Evolutionary conservation across 2,329 filamentous ascomycete genomes (phyloP), one percentile per base, ranked within the genome.

Genomic region (Exophiala alcalophila): DNA sequence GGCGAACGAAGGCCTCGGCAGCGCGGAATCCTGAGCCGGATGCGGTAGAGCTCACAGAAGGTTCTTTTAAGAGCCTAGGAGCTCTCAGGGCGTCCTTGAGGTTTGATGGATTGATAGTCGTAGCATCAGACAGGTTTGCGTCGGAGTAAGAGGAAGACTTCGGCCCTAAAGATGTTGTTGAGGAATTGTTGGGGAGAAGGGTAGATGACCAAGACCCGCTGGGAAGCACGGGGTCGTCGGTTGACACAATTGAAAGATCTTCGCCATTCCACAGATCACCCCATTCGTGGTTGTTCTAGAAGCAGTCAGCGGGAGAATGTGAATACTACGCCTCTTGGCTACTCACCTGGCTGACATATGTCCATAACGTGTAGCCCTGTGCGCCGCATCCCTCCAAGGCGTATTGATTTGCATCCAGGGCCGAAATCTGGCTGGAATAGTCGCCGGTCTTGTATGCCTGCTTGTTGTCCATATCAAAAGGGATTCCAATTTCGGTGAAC

Each of bases 211-310:
- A 21, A 58, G 54, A n/a, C 65, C 60, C 33, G 62, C 36, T 27
- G 39, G 58, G 14, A 70, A 73, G 64, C 34, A 75, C 68, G 21
- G 80, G 82, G 63, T 98, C 94, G 60, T 98, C 90, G 4, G 79
- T 57, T 0, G 88, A 96, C 61, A 81, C 84, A 40, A 98, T 92
- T 4, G 90, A 96, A 23, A 98, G 68, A 62, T 98, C 92, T 64
- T 98, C 92, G 32, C 92, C 92, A 55, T 98, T 98, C 92, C 92
- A 98, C 53, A 88, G 81, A 58, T 98, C 92, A 40, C 92, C 92
- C 67, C 86, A 83, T 59, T 83, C 73, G 61, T 98, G 92, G 49
- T 84, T 83, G 61, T 97, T 98, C 75, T 86, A 53, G 8, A 31
- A 20, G 16, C 10, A 35, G 16, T 51, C 18, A 44, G 31, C 12